Percentiles rank a stretch among this genome's conserved stretches.
These are phyloP conservation scores for Chrysosporium queenslandicum DNA, from an alignment of 2,329 filamentous ascomycete species.

Conservation along the genomic window DNA sequence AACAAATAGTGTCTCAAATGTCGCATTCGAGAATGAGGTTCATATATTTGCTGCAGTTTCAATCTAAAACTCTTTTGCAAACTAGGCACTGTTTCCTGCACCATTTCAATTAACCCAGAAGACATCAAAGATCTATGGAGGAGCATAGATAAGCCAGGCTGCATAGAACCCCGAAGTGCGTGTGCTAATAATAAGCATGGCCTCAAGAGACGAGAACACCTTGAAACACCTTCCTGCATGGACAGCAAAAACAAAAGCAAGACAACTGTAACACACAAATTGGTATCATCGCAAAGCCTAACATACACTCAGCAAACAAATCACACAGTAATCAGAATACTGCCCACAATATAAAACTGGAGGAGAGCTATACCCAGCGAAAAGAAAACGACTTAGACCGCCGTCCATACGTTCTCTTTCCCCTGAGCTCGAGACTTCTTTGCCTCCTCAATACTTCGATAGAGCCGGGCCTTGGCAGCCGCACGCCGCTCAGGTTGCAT, in stretches of 20 bases:
- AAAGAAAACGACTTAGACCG: constrained; percentile 1
- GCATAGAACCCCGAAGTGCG: no score
- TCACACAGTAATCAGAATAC: background rate
- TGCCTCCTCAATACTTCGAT: constrained; percentile 23
- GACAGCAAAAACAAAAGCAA: background rate
- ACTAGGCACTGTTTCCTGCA: no score
- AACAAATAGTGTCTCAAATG: no score
- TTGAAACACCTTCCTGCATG: background rate
- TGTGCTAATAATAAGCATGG: no score
- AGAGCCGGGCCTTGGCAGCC: constrained; percentile 30
- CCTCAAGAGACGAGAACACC: background rate
- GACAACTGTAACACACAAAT: background rate
- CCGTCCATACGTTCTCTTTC: constrained; percentile 26
- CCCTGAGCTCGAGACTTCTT: constrained; percentile 19
- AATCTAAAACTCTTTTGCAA: no score
- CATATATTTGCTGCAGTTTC: no score
- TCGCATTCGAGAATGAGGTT: no score
- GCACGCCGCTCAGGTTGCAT: constrained; percentile 28
- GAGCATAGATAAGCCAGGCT: no score
- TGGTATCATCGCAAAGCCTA: constrained; percentile 2
- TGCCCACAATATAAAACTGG: background rate
- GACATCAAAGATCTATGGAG: no score
- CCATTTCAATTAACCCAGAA: no score
- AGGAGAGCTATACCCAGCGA: no score
- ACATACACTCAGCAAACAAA: background rate